phyloP scores from a whole-genome alignment of 805 yeast species.

The Blastobotrys chiropterorum region DNA sequence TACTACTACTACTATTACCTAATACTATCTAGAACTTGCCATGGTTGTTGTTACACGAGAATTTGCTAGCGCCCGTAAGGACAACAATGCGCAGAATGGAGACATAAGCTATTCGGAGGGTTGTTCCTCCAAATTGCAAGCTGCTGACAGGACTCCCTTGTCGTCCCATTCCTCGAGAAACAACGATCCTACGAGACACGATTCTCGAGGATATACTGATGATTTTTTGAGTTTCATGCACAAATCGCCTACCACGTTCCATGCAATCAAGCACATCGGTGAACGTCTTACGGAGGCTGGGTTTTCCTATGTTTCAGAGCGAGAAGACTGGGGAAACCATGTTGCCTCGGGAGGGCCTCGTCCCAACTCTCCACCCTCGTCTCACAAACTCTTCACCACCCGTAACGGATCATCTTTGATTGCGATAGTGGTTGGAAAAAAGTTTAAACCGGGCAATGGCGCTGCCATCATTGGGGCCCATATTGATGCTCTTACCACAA shows the following conservation, averaged over 20 bases:
- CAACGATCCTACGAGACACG: background rate
- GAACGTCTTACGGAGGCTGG: conserved; percentile 50
- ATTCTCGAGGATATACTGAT: conserved; percentile 20
- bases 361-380: no score
- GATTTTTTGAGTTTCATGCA: conserved; percentile 67
- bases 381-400: conserved; percentile 57
- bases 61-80: background rate
- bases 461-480: conserved; percentile 65
- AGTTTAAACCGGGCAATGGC: conserved; percentile 53
- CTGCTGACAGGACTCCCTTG: background rate
- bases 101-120: background rate
- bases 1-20: no score
- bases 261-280: conserved; percentile 53
- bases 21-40: no score
- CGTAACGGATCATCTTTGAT: conserved; percentile 63
- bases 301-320: conserved; percentile 60
- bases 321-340: conserved; percentile 44
- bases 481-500: conserved; percentile 60
- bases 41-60: background rate
- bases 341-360: conserved; percentile 30
- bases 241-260: conserved; percentile 67
- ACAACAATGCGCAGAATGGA: background rate
- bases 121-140: background rate
- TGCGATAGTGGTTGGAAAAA: conserved; percentile 63
- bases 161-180: no score